Percentiles rank a stretch among this genome's conserved stretches.
Conservation (phyloP, 306 rosid genomes). For the Gastrolobium villosum region DNA sequence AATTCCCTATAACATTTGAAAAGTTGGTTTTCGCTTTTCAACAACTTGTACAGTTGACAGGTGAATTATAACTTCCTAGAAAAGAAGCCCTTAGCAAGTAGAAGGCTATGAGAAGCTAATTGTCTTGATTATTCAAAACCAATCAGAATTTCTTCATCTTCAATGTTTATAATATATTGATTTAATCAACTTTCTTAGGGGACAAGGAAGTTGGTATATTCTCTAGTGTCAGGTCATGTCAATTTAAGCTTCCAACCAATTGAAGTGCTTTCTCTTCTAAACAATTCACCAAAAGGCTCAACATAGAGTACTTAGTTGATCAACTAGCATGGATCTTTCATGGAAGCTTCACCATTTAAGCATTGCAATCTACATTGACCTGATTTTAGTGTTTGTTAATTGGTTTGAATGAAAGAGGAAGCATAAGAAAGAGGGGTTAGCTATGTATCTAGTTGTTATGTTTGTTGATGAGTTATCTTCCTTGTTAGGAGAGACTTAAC, state of each 20-base stretch:
- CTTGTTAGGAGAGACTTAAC: slow-evolving; percentile 61
- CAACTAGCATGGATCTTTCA: slow-evolving; percentile 41
- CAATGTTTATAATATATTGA: not conserved
- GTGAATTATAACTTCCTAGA: slow-evolving; percentile 62
- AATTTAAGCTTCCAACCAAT: slow-evolving; percentile 30
- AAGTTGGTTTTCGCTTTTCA: slow-evolving; percentile 63
- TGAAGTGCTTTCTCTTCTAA: slow-evolving; percentile 38
- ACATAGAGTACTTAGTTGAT: slow-evolving; percentile 44
- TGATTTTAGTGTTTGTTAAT: slow-evolving; percentile 51
- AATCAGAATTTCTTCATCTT: not conserved
- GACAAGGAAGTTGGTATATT: slow-evolving; percentile 31
- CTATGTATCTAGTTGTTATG: slow-evolving; percentile 55
- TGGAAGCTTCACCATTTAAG: slow-evolving; percentile 48
- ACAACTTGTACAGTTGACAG: slow-evolving; percentile 61
- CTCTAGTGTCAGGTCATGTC: slow-evolving; percentile 13
- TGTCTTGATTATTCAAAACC: slow-evolving; percentile 31
- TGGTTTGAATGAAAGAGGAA: slow-evolving; percentile 54
- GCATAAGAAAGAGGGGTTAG: not conserved
- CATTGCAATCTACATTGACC: slow-evolving; percentile 47
- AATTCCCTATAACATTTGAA: slow-evolving; percentile 55
- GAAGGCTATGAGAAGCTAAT: no score
- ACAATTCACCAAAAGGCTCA: slow-evolving; percentile 23
- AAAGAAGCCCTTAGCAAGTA: slow-evolving; percentile 42
- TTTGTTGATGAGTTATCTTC: slow-evolving; percentile 64
- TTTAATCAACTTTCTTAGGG: slow-evolving; percentile 5